Base-by-base conservation (phyloP, 192 early-diverging fungal species). In the Chytriomyces hyalinus region DNA sequence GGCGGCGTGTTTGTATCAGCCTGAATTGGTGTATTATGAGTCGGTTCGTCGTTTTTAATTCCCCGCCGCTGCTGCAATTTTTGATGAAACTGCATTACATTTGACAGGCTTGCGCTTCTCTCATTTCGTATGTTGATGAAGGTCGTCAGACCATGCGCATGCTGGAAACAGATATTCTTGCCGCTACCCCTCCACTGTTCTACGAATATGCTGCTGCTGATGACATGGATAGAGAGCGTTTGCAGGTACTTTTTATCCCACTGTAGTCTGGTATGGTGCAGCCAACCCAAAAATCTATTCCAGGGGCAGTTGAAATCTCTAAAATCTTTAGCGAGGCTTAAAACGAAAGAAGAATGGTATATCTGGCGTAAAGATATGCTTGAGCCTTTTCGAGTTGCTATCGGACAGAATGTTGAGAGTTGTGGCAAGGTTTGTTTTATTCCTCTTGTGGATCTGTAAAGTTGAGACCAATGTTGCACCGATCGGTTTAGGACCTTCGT, bases 291-390 rank as follows among this genome's bases (percentile, higher is more conserved):
- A 24, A 36, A 36, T 36, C 36, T 36, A 36, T 36, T 36, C 1
- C 49, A 79, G 78, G 66, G 53, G 13, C 65, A 81, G 68, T 47
- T 84, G 43, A 84, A 77, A 60, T 59, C 47, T 17, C 65, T 75
- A 6, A 70, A 66, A 67, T 73, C 72, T 20, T 28, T 79, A 49
- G 66, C 80, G 6, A 64, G 83, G 36, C 53, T 73, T 9, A 70
- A 64, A 50, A 78, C 83, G 3, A 81, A 81, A 60, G 77, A 81
- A 50, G 47, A 22, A 13, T 84, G 83, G 83, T 80, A 79, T 67
- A 50, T 46, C 6, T 84, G 83, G 83, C 65, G 83, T 11, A 48
- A 48, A 47, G 26, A 76, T n/a, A 20, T 79, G 44, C 13, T 84
- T 45, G 66, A n/a, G 7, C 77, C 77, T 9, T 65, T 78, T 53